Evolutionary conservation across 148 eudicot genomes (phyloP), one percentile per base, ranked within the genome.

Genomic region (Chenopodium quinoa): DNA sequence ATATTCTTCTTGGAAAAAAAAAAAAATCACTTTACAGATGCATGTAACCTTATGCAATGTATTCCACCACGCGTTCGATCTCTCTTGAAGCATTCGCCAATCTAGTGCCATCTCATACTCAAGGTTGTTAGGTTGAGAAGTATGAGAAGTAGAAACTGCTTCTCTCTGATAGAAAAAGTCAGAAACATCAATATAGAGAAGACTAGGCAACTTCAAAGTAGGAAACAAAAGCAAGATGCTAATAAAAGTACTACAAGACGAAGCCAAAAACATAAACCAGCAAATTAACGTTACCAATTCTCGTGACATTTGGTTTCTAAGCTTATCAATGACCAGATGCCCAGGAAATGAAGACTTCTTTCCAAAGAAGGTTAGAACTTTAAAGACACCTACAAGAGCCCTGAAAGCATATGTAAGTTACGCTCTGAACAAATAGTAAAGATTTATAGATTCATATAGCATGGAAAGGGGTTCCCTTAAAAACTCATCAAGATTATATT

Each of bases 91-190:
- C 75, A 89, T 46, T 32, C 84, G 83, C 98, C 98, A 94, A 64
- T 92, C 90, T 78, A 89, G 75, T 56, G 93, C 96, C 96, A 94
- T 79, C 50, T 90, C 94, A 86, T 84, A 88, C 82, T 94, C 94
- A 47, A 91, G 78, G 13, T 89, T 94, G 79, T 91, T 91, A 0
- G 90, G 72, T 82, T 92, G 94, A 78, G 96, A 81, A 82, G 77
- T 83, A 85, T 94, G 98, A 14, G 96, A 91, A 67, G 96, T 92
- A 56, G 98, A 92, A 34, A 92, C 89, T 46, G 98, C 98, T 56
- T 85, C 86, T 83, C 75, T 89, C 97, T 92, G 82, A n/a, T 81
- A 81, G 12, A 20, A 75, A 63, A 69, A 70, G 1, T n/a, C 25
- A 65, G 66, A 34, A 44, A 32, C 17, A 11, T 17, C 27, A 47